A percentile compares a stretch with the other conserved stretches of the same genome.
Evolutionary conservation across 1,284 basidiomycete genomes (phyloP).

Genomic region (Pseudozyma flocculosa): DNA sequence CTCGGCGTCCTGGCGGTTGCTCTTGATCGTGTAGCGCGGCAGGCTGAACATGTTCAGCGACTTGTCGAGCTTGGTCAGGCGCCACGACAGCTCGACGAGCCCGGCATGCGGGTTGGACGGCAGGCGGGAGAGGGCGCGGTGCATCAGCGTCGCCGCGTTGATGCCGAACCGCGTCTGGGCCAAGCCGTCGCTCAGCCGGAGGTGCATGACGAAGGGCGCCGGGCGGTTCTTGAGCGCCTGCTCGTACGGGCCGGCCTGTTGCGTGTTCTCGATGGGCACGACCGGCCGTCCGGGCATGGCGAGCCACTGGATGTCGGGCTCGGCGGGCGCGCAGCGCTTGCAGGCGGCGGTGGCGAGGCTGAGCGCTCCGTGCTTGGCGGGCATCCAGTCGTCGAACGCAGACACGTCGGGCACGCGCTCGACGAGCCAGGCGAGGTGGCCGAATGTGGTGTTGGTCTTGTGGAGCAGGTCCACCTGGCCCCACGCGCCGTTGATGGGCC

Average conservation of each 20-base stretch:
- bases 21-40: slow-evolving; percentile 68
- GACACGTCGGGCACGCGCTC: slow-evolving; percentile 33
- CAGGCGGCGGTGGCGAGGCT: slow-evolving; percentile 60
- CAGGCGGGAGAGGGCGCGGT: slow-evolving; percentile 79
- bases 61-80: slow-evolving; percentile 74
- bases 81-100: slow-evolving; percentile 67
- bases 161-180: slow-evolving; percentile 81
- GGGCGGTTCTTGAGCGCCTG: slow-evolving; percentile 82
- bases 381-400: slow-evolving; percentile 34
- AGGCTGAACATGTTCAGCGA: slow-evolving; percentile 61
- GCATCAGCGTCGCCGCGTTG: slow-evolving; percentile 81
- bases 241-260: slow-evolving; percentile 45
- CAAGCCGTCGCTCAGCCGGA: slow-evolving; percentile 67
- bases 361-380: slow-evolving; percentile 17
- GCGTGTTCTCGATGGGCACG: slow-evolving; percentile 40
- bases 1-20: slow-evolving; percentile 75
- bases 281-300: slow-evolving; percentile 27
- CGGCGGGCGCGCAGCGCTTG: slow-evolving; percentile 74
- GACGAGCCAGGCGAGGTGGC: slow-evolving; percentile 41
- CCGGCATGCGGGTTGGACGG: slow-evolving; percentile 62
- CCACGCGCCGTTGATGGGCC: slow-evolving; percentile 38
- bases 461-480: slow-evolving; percentile 42
- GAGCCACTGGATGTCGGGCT: slow-evolving; percentile 75
- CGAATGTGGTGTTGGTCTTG: slow-evolving; percentile 40
- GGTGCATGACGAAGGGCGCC: slow-evolving; percentile 80